These are phyloP conservation scores for Leptosphaerulina australis DNA, from an alignment of 2,329 filamentous ascomycete species.

Conservation along the genomic window DNA sequence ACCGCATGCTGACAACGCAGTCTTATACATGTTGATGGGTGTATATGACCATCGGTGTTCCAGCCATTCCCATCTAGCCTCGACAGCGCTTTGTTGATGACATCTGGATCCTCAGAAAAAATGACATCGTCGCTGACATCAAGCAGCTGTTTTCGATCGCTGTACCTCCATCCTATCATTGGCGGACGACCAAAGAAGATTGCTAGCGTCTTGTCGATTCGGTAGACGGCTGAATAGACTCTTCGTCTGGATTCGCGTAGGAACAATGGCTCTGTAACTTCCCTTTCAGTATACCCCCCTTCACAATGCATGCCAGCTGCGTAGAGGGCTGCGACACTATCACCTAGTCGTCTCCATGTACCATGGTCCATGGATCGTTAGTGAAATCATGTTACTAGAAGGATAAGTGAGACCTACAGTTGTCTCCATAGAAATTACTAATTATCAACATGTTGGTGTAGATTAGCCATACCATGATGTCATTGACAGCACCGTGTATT, in stretches of 20 bases:
- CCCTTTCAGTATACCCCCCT: slow-evolving; percentile 29
- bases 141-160: slow-evolving; percentile 39
- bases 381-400: neutral
- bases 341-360: slow-evolving; percentile 43
- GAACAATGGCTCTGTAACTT: slow-evolving; percentile 35
- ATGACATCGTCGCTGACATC: slow-evolving; percentile 41
- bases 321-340: slow-evolving; percentile 37
- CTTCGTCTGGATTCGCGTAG: slow-evolving; percentile 40
- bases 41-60: slow-evolving; percentile 38
- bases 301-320: slow-evolving; percentile 46
- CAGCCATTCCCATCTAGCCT: slow-evolving; percentile 40
- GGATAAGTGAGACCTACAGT: slow-evolving; percentile 29
- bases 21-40: slow-evolving; percentile 36
- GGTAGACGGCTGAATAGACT: slow-evolving; percentile 38
- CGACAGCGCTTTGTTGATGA: slow-evolving; percentile 35
- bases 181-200: slow-evolving; percentile 46
- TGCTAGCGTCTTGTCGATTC: slow-evolving; percentile 43
- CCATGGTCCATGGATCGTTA: slow-evolving; percentile 38
- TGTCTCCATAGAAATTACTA: slow-evolving; percentile 46
- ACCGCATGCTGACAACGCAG: slow-evolving; percentile 35
- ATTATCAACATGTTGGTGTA: slow-evolving; percentile 40
- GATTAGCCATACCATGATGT: slow-evolving; percentile 45
- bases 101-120: slow-evolving; percentile 29
- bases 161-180: slow-evolving; percentile 44
- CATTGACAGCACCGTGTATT: slow-evolving; percentile 45